Percentiles rank a stretch among this genome's conserved stretches.
Conservation (phyloP, 805 yeast species). For the Zygosaccharomyces kombuchaensis region DNA sequence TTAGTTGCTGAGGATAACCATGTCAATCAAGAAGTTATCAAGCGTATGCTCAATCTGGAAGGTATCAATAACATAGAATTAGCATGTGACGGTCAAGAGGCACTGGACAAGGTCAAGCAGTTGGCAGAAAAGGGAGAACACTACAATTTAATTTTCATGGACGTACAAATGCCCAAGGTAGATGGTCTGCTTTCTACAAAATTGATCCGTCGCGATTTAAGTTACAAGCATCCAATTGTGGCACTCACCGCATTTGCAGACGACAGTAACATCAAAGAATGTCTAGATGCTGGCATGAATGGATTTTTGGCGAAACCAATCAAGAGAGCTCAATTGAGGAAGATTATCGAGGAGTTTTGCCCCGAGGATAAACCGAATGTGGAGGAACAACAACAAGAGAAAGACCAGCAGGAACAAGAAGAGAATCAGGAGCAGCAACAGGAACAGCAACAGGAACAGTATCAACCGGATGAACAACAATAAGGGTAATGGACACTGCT, state of each 20-base stretch:
- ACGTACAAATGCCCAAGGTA: constrained; percentile 92
- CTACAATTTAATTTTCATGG: constrained; percentile 87
- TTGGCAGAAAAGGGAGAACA: constrained; percentile 39
- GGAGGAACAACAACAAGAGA: not conserved
- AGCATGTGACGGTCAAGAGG: constrained; percentile 91
- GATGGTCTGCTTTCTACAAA: constrained; percentile 86
- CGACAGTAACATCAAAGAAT: constrained; percentile 79
- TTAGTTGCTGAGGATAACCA: constrained; percentile 91
- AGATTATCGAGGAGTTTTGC: constrained; percentile 41
- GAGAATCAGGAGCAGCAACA: not conserved
- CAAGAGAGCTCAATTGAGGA: constrained; percentile 60
- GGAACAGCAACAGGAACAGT: constrained; percentile 1
- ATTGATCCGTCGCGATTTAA: constrained; percentile 58
- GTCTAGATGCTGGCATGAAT: constrained; percentile 86
- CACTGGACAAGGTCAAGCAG: constrained; percentile 60
- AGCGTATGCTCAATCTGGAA: constrained; percentile 80
- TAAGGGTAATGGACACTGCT: not conserved
- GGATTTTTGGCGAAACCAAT: constrained; percentile 90
- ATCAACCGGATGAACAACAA: not conserved
- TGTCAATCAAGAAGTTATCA: constrained; percentile 92
- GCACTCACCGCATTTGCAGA: constrained; percentile 96
- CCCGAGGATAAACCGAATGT: constrained; percentile 8
- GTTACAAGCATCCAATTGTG: constrained; percentile 70
- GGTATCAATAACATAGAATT: constrained; percentile 67
- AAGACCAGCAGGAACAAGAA: not conserved